A percentile compares a stretch with the other conserved stretches of the same genome.
Evolutionary conservation across 225 moss, liverwort and hornwort genomes (phyloP).

Genomic region (Marchantia polymorpha): DNA sequence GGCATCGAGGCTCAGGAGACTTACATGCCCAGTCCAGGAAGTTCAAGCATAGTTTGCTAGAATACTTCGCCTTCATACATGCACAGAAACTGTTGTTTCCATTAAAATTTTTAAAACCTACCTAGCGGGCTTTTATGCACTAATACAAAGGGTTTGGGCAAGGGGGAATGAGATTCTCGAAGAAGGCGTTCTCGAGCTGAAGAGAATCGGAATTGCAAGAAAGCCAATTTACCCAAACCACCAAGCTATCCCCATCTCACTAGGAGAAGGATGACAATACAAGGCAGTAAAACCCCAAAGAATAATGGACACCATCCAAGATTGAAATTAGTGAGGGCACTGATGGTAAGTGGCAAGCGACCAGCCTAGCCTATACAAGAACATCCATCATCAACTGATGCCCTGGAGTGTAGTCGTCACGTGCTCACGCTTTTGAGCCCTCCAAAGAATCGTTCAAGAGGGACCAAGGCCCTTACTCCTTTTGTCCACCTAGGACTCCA

Average conservation of each 20-base stretch:
- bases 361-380: conserved; percentile 15
- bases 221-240: neutral
- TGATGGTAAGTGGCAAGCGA: neutral
- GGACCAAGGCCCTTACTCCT: conserved; percentile 7
- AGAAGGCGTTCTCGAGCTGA: neutral
- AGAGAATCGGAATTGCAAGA: neutral
- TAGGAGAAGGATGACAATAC: neutral
- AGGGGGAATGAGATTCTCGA: neutral
- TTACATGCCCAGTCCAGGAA: conserved; percentile 7
- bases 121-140: conserved; percentile 3
- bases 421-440: neutral
- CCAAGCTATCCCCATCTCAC: conserved; percentile 8
- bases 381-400: neutral
- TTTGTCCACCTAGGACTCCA: neutral
- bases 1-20: neutral
- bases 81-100: conserved; percentile 15
- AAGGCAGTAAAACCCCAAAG: conserved; percentile 9
- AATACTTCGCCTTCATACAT: conserved; percentile 13
- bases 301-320: conserved; percentile 15
- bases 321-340: neutral
- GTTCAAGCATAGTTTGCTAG: neutral
- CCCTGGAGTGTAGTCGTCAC: conserved; percentile 4
- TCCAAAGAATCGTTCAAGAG: neutral
- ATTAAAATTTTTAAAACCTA: conserved; percentile 7
- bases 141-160: conserved; percentile 18